Evolutionary conservation across 306 rosid species (phyloP).

Genomic region (Gastrolobium villosum): DNA sequence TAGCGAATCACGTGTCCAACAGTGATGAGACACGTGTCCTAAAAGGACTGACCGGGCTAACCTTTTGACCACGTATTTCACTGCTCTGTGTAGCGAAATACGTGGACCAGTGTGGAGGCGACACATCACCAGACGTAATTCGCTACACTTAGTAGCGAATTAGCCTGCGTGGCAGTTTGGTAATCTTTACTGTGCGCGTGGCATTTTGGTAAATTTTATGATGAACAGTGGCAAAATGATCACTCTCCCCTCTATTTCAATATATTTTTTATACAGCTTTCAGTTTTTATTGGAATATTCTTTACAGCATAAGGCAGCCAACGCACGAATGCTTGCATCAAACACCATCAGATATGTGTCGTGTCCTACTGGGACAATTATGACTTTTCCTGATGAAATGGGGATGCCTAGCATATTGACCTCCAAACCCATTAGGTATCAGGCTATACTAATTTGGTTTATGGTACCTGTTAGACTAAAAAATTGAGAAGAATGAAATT

Average conservation of each 20-base stretch:
- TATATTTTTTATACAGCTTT: conserved; percentile 27
- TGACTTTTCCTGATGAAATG: conserved; percentile 81
- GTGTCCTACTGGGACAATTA: conserved; percentile 67
- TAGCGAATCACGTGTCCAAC: too few species aligned
- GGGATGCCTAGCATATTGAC: conserved; percentile 71
- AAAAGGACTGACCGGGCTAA: too few species aligned
- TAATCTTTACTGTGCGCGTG: too few species aligned
- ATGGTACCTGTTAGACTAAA: conserved; percentile 2
- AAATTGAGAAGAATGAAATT: background rate
- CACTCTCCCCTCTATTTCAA: background rate
- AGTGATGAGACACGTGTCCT: too few species aligned
- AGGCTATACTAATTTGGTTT: conserved; percentile 36
- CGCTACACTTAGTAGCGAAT: too few species aligned
- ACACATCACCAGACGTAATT: too few species aligned
- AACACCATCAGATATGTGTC: conserved; percentile 67
- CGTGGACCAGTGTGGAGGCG: too few species aligned
- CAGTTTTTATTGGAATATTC: background rate
- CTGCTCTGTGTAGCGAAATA: too few species aligned
- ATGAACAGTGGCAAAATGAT: too few species aligned
- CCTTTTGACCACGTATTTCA: too few species aligned
- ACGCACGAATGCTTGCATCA: conserved; percentile 59
- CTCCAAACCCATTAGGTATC: conserved; percentile 46
- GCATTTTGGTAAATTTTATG: too few species aligned
- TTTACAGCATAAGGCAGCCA: conserved; percentile 73
- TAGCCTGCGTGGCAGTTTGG: too few species aligned